Evolutionary conservation across 1,139 yeast genomes (phyloP), one percentile per base, ranked within the genome.

Genomic region (Pichia sp.): DNA sequence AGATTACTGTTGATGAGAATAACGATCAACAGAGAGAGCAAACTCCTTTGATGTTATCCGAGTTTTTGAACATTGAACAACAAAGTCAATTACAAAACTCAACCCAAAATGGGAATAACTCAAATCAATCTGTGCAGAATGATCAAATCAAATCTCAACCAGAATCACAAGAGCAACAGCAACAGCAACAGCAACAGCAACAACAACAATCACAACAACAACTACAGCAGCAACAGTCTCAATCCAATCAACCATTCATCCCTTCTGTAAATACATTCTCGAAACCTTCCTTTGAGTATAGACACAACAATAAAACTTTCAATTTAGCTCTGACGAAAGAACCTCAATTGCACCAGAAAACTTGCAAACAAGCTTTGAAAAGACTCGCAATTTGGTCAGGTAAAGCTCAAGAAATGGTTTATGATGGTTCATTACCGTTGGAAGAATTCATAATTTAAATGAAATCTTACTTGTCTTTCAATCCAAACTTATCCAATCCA

Each of bases 311-410:
- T 38, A 55, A 48, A 14, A 51, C 51, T 28, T 43, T 52, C 18
- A 58, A 56, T 36, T 40, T 58, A n/a, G 55, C 61, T 0, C 38
- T 56, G 24, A 48, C 55, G 33, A 31, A 48, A 42, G 45, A 48
- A 31, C 20, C 31, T 14, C 22, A 39, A 24, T 19, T 14, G 23
- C 10, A 12, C 11, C 24, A 25, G 14, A 30, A 28, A 17, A 15
- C 9, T 15, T 34, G 36, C 18, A 39, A 40, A 18, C 19, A 26
- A 15, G 41, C 47, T 7, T 38, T 44, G 10, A 58, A 58, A 31
- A 54, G 49, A 37, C 45, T 56, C 18, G 59, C 62, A 4, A 38
- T 58, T n/a, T 50, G 55, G 40, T 52, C 54, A 18, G 61, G 61
- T 8, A 54, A 52, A 28, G 53, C 54, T 15, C 44, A 48, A n/a